Conservation (phyloP, 2,329 filamentous ascomycete species). For the Penicillium sp. region DNA sequence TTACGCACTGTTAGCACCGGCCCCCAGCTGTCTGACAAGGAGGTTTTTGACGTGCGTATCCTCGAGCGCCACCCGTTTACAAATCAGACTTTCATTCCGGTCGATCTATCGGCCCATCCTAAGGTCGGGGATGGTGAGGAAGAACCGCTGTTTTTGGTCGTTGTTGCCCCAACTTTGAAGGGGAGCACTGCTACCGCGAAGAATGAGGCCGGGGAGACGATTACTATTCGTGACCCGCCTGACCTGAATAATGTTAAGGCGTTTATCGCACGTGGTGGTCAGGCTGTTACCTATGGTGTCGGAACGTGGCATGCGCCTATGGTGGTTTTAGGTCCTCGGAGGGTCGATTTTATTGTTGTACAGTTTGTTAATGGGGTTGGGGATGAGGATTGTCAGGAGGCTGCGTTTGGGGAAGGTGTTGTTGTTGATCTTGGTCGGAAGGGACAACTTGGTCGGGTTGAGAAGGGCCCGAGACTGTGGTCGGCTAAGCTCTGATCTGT, state of each 20-base stretch:
- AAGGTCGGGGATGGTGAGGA: slow-evolving; percentile 23
- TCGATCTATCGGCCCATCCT: slow-evolving; percentile 51
- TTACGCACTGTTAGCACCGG: slow-evolving; percentile 39
- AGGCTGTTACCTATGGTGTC: slow-evolving; percentile 87
- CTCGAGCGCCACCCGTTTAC: slow-evolving; percentile 93
- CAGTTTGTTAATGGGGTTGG: slow-evolving; percentile 83
- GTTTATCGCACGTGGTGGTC: slow-evolving; percentile 72
- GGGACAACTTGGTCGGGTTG: slow-evolving; percentile 20
- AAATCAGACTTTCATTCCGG: slow-evolving; percentile 85
- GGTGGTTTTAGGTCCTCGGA: slow-evolving; percentile 71
- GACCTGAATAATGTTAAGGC: slow-evolving; percentile 69
- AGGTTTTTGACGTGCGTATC: slow-evolving; percentile 64
- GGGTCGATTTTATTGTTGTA: slow-evolving; percentile 82
- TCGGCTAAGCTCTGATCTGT: slow-evolving; percentile 18
- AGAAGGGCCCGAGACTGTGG: slow-evolving; percentile 17
- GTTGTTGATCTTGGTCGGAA: slow-evolving; percentile 31
- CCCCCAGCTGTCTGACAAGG: slow-evolving; percentile 6
- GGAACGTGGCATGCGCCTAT: slow-evolving; percentile 98
- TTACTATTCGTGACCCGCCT: slow-evolving; percentile 56
- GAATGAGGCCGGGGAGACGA: slow-evolving; percentile 20
- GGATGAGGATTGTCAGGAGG: slow-evolving; percentile 85
- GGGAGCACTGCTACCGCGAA: slow-evolving; percentile 37
- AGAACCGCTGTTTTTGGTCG: slow-evolving; percentile 66
- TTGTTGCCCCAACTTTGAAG: slow-evolving; percentile 77
- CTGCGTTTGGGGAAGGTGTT: slow-evolving; percentile 48